Evolutionary conservation across 441 rosid species (phyloP).

Genomic region (Populus hybrid): DNA sequence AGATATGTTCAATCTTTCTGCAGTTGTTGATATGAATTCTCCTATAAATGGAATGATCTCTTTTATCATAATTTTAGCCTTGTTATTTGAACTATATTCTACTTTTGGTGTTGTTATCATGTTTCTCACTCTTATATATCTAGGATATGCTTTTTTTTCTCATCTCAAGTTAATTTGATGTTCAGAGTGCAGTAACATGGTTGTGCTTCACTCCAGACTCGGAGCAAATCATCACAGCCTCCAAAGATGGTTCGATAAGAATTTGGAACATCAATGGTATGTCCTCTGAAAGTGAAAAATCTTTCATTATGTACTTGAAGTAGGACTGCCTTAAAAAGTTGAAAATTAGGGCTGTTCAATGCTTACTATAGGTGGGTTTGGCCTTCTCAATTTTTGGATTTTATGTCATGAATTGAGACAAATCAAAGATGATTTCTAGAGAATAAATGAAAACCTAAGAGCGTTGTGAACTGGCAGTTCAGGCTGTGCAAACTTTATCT

Average conservation of each 20-base stretch:
- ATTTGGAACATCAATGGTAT: slow-evolving; percentile 95
- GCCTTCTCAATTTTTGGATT: background rate
- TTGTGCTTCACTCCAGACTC: slow-evolving; percentile 85
- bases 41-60: background rate
- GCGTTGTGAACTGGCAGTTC: background rate
- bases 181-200: slow-evolving; percentile 80
- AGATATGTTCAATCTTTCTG: background rate
- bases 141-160: slow-evolving; percentile 1
- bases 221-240: slow-evolving; percentile 88
- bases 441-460: background rate
- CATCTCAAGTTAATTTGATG: slow-evolving; percentile 8
- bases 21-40: background rate
- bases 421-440: background rate
- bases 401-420: background rate
- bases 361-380: background rate
- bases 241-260: slow-evolving; percentile 90
- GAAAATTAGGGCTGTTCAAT: background rate
- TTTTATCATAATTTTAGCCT: background rate
- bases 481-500: background rate
- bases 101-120: background rate
- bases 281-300: slow-evolving; percentile 3
- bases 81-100: background rate
- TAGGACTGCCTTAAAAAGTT: background rate
- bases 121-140: background rate
- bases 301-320: background rate